phyloP scores from a whole-genome alignment of 345 rosid genomes.

The Citrus australasica region DNA sequence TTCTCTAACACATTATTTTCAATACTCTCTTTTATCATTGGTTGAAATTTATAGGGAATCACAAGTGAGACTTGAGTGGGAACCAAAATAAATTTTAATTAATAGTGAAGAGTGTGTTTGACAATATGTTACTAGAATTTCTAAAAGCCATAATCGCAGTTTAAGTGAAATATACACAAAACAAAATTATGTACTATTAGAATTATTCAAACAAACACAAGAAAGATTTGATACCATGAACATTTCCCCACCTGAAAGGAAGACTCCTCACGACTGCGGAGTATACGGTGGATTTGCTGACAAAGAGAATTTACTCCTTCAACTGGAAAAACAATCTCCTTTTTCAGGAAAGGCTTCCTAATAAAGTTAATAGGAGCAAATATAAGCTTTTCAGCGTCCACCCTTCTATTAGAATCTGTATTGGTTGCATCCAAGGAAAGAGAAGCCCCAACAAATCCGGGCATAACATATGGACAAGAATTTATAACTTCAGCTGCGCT shows the following conservation, averaged over 20 bases:
- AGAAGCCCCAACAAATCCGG: constrained; percentile 65
- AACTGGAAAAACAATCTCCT: constrained; percentile 64
- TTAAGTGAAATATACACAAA: no score
- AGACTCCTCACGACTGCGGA: constrained; percentile 74
- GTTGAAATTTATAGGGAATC: no score
- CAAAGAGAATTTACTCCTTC: constrained; percentile 76
- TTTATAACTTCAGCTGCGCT: constrained; percentile 65
- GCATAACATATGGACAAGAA: constrained; percentile 84
- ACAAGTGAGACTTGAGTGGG: no score
- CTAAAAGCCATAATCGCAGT: no score
- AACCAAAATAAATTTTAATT: no score
- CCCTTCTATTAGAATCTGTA: constrained; percentile 42
- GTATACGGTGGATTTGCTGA: constrained; percentile 66
- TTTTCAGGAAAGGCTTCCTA: constrained; percentile 70
- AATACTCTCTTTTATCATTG: no score
- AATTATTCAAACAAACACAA: no score
- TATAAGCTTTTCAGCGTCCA: constrained; percentile 54
- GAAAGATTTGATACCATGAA: no score
- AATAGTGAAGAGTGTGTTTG: no score
- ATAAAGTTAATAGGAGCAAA: constrained; percentile 70
- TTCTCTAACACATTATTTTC: no score
- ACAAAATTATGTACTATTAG: no score
- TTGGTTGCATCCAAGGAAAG: constrained; percentile 60
- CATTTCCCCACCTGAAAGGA: constrained; percentile 86
- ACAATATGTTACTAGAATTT: no score